Conservation (phyloP, 345 rosid species). For the Euclidium syriacum region DNA sequence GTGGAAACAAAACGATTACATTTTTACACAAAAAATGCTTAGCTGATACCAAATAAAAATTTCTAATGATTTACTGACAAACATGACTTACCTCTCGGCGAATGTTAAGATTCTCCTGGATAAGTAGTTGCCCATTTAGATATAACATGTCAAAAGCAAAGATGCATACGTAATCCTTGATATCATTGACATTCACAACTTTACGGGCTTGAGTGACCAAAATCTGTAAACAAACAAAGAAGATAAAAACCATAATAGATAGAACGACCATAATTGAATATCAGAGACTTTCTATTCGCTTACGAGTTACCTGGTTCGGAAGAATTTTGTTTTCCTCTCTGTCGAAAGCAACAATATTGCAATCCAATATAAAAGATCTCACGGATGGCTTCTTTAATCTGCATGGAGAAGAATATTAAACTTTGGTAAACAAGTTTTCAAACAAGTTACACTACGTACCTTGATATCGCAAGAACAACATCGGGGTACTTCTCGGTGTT, state of each 20-base stretch:
- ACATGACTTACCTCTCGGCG: constrained; percentile 85
- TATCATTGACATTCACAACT: constrained; percentile 71
- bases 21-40: not conserved
- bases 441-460: constrained; percentile 38
- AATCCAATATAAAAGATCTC: constrained; percentile 79
- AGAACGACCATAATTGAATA: constrained; percentile 6
- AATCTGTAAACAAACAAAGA: constrained; percentile 31
- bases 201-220: constrained; percentile 84
- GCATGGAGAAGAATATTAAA: constrained; percentile 21
- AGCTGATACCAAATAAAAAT: not conserved
- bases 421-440: constrained; percentile 2
- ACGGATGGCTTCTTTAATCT: constrained; percentile 73
- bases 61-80: not conserved
- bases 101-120: constrained; percentile 65
- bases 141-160: constrained; percentile 87
- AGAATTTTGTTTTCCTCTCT: constrained; percentile 69
- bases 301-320: constrained; percentile 74
- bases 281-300: constrained; percentile 2
- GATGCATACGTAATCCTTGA: constrained; percentile 88
- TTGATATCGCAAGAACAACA: constrained; percentile 64
- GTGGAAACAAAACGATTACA: constrained; percentile 19
- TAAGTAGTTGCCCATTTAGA: constrained; percentile 69
- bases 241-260: not conserved
- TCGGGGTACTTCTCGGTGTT: constrained; percentile 92
- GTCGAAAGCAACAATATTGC: constrained; percentile 90